Base-by-base conservation (phyloP, 371 early-diverging fungal genomes). In the Rhizopus arrhizus region DNA sequence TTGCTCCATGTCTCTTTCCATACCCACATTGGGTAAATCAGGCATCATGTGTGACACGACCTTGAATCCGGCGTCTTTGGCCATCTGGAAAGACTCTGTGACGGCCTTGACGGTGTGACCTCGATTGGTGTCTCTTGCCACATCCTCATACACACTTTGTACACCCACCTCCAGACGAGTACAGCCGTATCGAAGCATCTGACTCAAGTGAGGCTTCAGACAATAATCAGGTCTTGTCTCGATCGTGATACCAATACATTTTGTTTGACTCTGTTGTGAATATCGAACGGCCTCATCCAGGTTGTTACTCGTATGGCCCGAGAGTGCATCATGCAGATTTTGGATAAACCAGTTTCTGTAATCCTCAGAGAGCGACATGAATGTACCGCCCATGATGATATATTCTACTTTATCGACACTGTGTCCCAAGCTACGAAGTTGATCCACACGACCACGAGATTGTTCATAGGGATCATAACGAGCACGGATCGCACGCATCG, bases 31-130 rank as follows among this genome's bases (percentile, higher is more conserved):
- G 1, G 99, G 99, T 50, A 99, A 84, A 83, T 99, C 99, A 12
- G 99, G 99, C 99, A 99, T 99, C 99, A 99, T 99, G 66, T 99
- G 99, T 8, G 99, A 93, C 9, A 99, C 99, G 4, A 99, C 94
- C 78, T 99, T 99, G 85, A 96, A 99, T 4, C 99, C 99, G 16
- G 98, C 93, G 74, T 99, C 99, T 75, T 99, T 99, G 38, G 95
- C 91, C 58, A 99, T 79, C 40, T 95, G 96, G 78, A 99, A 99
- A 4, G 93, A 92, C 70, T 98, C 99, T 62, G 93, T 91, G 0
- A 99, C 99, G 6, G 99, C 96, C 63, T 91, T 88, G 33, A 99
- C 99, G 6, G 99, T 99, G 73, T 99, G 99, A 15, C 99, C 99
- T 58, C 95, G 81, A 69, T 99, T 99, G 4, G 99, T 99, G 71